Conservation (phyloP, 805 yeast species). For the Saccharomycopsis oosterbeekiorum region DNA sequence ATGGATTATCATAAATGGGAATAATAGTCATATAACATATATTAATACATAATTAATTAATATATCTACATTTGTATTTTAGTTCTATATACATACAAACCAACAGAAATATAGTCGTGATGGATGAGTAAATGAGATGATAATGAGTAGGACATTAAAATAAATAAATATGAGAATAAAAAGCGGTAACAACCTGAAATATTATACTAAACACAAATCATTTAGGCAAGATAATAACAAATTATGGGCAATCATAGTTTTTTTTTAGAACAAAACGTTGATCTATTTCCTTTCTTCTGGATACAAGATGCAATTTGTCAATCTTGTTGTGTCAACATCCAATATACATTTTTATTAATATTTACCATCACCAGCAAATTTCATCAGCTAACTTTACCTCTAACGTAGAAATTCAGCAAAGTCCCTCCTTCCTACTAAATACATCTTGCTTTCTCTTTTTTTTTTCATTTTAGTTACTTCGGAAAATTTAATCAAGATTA, state of each 20-base stretch:
- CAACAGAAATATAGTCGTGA: background rate
- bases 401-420: too few species aligned
- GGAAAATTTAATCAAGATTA: conserved; percentile 4
- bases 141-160: background rate
- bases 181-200: background rate
- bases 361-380: too few species aligned
- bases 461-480: background rate
- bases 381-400: too few species aligned
- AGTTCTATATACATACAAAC: conserved; percentile 1
- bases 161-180: background rate
- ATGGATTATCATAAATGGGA: background rate
- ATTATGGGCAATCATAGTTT: too few species aligned
- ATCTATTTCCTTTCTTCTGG: too few species aligned
- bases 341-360: too few species aligned
- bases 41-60: background rate
- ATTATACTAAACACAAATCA: too few species aligned
- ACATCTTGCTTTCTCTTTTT: background rate
- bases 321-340: too few species aligned
- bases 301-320: too few species aligned
- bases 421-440: background rate
- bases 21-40: background rate
- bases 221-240: too few species aligned
- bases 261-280: too few species aligned
- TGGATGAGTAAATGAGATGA: background rate
- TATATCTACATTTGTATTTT: background rate